A percentile compares a stretch with the other conserved stretches of the same genome.
These are phyloP conservation scores for Musa acuminata DNA, from an alignment of 176 grass and related monocot species.

Conservation along the genomic window DNA sequence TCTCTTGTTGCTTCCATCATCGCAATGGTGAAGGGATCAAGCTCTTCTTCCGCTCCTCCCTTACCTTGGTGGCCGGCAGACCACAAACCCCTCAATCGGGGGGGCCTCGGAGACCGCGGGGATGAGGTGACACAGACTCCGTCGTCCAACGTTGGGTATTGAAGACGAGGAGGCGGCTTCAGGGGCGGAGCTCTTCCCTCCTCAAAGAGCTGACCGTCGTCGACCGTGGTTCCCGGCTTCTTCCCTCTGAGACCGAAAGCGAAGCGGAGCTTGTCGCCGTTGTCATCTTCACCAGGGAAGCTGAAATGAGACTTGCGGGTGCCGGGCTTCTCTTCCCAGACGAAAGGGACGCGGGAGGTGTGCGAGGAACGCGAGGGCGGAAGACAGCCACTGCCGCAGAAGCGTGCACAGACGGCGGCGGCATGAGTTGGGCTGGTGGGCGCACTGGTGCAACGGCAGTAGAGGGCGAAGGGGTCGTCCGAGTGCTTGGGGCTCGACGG, in stretches of 20 bases:
- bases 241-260: conserved; percentile 64
- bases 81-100: conserved; percentile 32
- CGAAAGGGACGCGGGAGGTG: conserved; percentile 53
- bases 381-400: conserved; percentile 24
- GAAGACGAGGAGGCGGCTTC: conserved; percentile 59
- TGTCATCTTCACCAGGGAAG: neutral
- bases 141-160: conserved; percentile 28
- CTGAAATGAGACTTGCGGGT: conserved; percentile 42
- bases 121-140: conserved; percentile 41
- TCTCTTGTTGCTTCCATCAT: conserved; percentile 45
- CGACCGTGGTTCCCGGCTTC: conserved; percentile 19
- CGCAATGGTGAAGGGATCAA: conserved; percentile 71
- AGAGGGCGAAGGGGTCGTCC: conserved; percentile 55
- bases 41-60: conserved; percentile 16
- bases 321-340: conserved; percentile 86
- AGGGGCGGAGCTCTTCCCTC: conserved; percentile 52
- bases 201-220: conserved; percentile 46
- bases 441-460: conserved; percentile 65
- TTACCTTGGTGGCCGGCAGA: conserved; percentile 33
- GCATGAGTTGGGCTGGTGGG: conserved; percentile 69
- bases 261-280: conserved; percentile 1
- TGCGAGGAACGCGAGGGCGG: conserved; percentile 22
- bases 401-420: conserved; percentile 47
- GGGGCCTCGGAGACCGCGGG: conserved; percentile 29
- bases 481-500: conserved; percentile 33